These are phyloP conservation scores for Forsythia viridissima DNA, from an alignment of 257 asterid species.

Conservation along the genomic window DNA sequence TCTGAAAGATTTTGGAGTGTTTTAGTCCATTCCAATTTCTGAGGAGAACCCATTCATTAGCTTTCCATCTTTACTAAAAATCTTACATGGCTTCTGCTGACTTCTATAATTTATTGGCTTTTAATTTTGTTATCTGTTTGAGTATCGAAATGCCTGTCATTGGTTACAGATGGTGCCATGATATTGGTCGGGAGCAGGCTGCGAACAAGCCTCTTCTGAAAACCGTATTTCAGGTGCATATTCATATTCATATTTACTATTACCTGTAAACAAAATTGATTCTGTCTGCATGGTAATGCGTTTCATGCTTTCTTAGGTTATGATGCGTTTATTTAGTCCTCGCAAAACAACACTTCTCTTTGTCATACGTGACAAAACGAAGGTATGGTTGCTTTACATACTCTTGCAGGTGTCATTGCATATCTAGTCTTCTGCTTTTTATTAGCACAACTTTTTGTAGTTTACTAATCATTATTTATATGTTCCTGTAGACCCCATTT, in stretches of 20 bases:
- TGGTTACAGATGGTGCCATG: conserved; percentile 40
- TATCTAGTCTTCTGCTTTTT: conserved; percentile 13
- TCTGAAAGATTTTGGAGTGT: background rate
- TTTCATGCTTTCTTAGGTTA: conserved; percentile 40
- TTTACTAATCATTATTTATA: conserved; percentile 14
- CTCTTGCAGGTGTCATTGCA: background rate
- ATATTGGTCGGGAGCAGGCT: conserved; percentile 40
- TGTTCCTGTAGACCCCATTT: conserved; percentile 36
- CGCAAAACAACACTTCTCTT: conserved; percentile 57
- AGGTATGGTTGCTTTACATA: conserved; percentile 36
- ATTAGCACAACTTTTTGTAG: conserved; percentile 1
- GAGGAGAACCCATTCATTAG: background rate
- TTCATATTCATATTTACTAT: background rate
- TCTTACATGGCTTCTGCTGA: background rate
- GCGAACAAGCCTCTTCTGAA: conserved; percentile 38
- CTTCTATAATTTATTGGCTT: background rate
- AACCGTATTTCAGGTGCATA: conserved; percentile 38
- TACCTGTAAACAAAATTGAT: background rate
- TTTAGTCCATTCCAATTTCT: background rate
- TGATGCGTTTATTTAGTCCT: conserved; percentile 54
- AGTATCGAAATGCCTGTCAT: background rate
- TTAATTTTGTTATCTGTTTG: background rate
- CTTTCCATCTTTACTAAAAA: background rate
- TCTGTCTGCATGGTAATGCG: conserved; percentile 1
- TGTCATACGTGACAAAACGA: conserved; percentile 59